Evolutionary conservation across 352 stramenopile species (phyloP), one percentile per base, ranked within the genome.

Genomic region (Globisporangium takayamanum): DNA sequence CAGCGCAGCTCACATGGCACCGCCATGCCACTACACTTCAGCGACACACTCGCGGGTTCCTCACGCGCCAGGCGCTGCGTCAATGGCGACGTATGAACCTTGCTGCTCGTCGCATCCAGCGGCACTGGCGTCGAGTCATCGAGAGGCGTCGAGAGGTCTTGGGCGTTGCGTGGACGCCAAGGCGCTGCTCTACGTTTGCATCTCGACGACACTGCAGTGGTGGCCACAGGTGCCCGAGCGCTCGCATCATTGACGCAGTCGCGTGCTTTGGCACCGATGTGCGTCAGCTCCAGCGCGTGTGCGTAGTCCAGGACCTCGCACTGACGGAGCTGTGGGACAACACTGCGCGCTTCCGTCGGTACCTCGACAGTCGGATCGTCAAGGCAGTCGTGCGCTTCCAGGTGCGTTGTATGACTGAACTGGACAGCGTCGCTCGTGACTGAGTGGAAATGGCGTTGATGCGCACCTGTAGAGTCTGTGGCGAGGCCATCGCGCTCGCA

Each of bases 201-300:
- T 12, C 11, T 2, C 39, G 39, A 5, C 2, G 0, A 64, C n/a
- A 7, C 15, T 18, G 16, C 41, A 49, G 18, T 30, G 28, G 28
- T 5, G 5, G 2, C 6, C 8, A 5, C 42, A 36, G 16, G 20
- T 47, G 25, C 62, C 33, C 52, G 66, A 44, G 37, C 30, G 61
- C 26, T 28, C 18, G 46, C 15, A 54, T 64, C 6, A 28, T 56
- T 26, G 63, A 56, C 11, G n/a, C 42, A 46, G 26, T 56, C 48
- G 28, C 37, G 49, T 48, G 48, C 11, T 74, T 57, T 28, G 56
- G 44, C 20, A 47, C 46, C 20, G 77, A 84, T 33, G 59, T 87
- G 4, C 64, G 63, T 14, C 60, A 80, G 30, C 63, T 85, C 7
- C 77, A 85, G 45, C 74, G 71, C 4, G 67, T 80, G 28, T 76